Percentiles rank a stretch among this genome's conserved stretches.
These are phyloP conservation scores for Ustulina deusta DNA, from an alignment of 2,329 filamentous ascomycete genomes.

Conservation along the genomic window DNA sequence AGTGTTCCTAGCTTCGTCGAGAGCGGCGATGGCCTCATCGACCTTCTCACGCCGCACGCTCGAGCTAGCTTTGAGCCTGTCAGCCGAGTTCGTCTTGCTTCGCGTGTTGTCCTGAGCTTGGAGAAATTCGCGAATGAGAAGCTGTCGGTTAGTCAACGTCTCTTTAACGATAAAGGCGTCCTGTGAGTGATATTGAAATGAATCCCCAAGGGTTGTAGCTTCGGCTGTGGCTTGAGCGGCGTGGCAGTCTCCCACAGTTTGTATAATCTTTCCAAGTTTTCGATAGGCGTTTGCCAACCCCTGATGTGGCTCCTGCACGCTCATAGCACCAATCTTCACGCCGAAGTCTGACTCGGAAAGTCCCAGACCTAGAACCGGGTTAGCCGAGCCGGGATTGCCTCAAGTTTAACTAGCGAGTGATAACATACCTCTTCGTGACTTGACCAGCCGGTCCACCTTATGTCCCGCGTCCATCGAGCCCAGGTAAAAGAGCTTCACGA, in stretches of 20 bases:
- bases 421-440: conserved; percentile 82
- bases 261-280: conserved; percentile 93
- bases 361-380: conserved; percentile 76
- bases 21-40: conserved; percentile 91
- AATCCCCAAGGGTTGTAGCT: conserved; percentile 92
- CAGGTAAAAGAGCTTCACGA: conserved; percentile 95
- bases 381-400: conserved; percentile 41
- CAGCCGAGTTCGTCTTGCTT: conserved; percentile 85
- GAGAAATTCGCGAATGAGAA: conserved; percentile 90
- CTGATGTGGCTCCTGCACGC: conserved; percentile 88
- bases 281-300: conserved; percentile 91
- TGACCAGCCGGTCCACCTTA: conserved; percentile 95
- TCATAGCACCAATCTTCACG: conserved; percentile 86
- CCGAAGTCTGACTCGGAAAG: conserved; percentile 94
- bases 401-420: neutral
- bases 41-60: conserved; percentile 95
- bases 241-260: conserved; percentile 94
- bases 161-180: conserved; percentile 99
- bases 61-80: conserved; percentile 86
- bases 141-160: conserved; percentile 96
- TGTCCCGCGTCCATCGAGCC: conserved; percentile 97
- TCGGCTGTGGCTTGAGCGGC: conserved; percentile 96
- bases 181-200: conserved; percentile 92
- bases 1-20: conserved; percentile 87
- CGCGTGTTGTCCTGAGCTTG: conserved; percentile 89